A percentile compares a stretch with the other conserved stretches of the same genome.
Conservation (phyloP, 768 basidiomycete species). For the Kondoa malvinella region DNA sequence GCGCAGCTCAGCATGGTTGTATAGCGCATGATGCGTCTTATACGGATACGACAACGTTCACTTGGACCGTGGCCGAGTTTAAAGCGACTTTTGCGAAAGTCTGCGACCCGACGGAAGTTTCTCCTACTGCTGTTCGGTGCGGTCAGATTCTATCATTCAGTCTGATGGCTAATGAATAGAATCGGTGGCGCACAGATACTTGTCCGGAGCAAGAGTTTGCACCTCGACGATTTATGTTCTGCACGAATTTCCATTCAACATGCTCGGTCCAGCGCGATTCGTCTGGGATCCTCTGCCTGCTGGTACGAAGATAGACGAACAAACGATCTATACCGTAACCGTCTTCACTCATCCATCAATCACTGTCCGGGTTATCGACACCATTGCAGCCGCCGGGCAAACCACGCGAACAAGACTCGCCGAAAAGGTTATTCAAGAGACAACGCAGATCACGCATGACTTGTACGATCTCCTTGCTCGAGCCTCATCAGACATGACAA, state of each 20-base stretch:
- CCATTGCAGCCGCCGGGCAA: background rate
- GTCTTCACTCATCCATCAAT: background rate
- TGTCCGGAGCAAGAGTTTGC: constrained; percentile 45
- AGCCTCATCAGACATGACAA: too few relatives aligned
- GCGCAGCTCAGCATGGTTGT: constrained; percentile 65
- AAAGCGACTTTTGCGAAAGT: constrained; percentile 8
- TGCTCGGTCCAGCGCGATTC: constrained; percentile 54
- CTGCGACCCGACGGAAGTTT: constrained; percentile 10
- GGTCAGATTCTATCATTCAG: constrained; percentile 13
- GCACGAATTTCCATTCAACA: constrained; percentile 47
- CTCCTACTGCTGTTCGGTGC: constrained; percentile 17
- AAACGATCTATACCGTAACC: background rate
- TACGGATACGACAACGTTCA: constrained; percentile 22
- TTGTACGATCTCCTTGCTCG: too few relatives aligned
- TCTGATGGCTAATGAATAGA: background rate
- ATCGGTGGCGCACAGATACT: background rate
- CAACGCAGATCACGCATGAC: too few relatives aligned
- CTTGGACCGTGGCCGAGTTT: constrained; percentile 9
- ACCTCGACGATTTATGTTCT: constrained; percentile 53
- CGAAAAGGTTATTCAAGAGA: background rate
- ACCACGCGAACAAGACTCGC: background rate
- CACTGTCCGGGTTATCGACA: background rate
- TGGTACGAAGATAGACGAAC: background rate
- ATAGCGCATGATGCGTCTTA: constrained; percentile 87
- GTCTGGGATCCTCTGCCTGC: constrained; percentile 47